Evolutionary conservation across 2,329 filamentous ascomycete genomes (phyloP), one percentile per base, ranked within the genome.

Genomic region (Fusarium goolgardi): DNA sequence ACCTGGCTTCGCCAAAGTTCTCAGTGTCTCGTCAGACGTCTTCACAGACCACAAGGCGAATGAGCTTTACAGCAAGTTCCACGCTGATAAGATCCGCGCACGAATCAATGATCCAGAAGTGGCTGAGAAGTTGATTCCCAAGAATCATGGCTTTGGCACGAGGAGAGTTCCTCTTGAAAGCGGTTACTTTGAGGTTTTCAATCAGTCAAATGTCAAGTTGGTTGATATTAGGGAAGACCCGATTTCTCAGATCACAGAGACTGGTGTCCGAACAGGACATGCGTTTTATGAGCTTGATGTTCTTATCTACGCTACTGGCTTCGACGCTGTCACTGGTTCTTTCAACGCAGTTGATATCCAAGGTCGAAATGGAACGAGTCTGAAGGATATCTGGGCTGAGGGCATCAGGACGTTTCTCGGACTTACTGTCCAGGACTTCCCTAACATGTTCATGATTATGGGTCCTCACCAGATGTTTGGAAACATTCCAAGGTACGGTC

Each of bases 371-470:
- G 74, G 11, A 61, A 78, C 64, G 1, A 71, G 71, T 3, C 72
- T 82, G 5, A 67, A 73, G 10, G 74, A 81, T 9, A 75, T 80
- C 21, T 83, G 81, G 73, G 53, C 40, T 68, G 52, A 75, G 0
- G 79, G 78, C 1, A 77, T 78, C 4, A 72, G 73, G 31, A 81
- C 81, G 0, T 80, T 79, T 53, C 73, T 85, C 2, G 84, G 83
- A 1, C 77, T 81, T 15, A 77, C 79, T 0, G 76, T 81, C 18
- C 67, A 76, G 13, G 77, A 77, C 5, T 83, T 82, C 45, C 81
- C 82, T 1, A 85, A 86, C 52, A 84, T 85, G 75, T 81, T 82
- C 58, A 80, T 81, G 79, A 74, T 81, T 11, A 77, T 81, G 73
- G 80, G 80, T 0, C 81, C 81, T 1, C 79, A 82, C 46, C 80